These are phyloP conservation scores for Sordariomycetes sp. DNA, from an alignment of 2,329 filamentous ascomycete species.

Conservation along the genomic window DNA sequence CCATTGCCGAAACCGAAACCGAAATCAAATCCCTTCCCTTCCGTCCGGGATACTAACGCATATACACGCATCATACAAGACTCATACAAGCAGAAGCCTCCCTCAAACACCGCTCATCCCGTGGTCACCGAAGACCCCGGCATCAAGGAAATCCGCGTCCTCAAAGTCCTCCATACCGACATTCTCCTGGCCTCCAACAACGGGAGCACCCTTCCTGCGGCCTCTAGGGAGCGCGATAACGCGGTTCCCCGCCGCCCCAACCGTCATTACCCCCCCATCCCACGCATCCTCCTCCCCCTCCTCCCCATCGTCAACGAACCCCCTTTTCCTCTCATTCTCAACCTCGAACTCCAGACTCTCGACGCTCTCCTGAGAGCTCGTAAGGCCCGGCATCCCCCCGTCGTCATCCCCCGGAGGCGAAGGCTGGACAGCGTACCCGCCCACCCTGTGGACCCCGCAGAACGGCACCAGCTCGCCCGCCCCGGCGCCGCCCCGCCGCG, in stretches of 20 bases:
- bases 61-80: not conserved
- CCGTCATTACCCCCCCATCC: slow-evolving; percentile 23
- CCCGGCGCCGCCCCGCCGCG: slow-evolving; percentile 12
- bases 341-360: slow-evolving; percentile 17
- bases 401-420: slow-evolving; percentile 14
- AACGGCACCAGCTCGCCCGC: slow-evolving; percentile 61
- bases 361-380: slow-evolving; percentile 41
- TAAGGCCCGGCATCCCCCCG: slow-evolving; percentile 29
- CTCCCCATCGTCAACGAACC: slow-evolving; percentile 29
- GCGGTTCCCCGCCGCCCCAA: slow-evolving; percentile 22
- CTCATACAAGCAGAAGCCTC: not conserved
- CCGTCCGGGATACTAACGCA: not conserved
- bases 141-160: slow-evolving; percentile 50
- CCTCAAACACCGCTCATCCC: slow-evolving; percentile 17
- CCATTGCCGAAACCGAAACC: not conserved
- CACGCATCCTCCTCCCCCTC: slow-evolving; percentile 11
- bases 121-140: slow-evolving; percentile 20
- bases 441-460: slow-evolving; percentile 66
- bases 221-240: slow-evolving; percentile 33
- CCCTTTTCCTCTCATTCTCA: slow-evolving; percentile 28
- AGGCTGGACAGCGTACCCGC: slow-evolving; percentile 51
- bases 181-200: slow-evolving; percentile 30
- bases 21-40: not conserved
- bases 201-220: slow-evolving; percentile 12
- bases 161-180: slow-evolving; percentile 42